These are phyloP conservation scores for Saturnispora besseyi DNA, from an alignment of 805 yeast genomes.

Conservation along the genomic window DNA sequence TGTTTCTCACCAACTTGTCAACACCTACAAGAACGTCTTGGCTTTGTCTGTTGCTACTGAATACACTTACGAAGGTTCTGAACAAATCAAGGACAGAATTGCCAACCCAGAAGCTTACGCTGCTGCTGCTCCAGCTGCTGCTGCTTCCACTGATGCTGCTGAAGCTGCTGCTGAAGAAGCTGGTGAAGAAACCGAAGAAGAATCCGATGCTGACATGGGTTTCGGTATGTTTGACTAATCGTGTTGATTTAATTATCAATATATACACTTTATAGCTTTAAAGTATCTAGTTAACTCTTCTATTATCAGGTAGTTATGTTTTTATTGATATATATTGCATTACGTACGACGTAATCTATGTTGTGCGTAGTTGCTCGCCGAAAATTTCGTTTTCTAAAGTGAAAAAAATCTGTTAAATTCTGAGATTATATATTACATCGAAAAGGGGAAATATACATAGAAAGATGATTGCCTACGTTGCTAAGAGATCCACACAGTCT, in stretches of 20 bases:
- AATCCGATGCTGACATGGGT: constrained; percentile 65
- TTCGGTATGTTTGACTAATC: constrained; percentile 96
- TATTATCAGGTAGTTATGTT: not conserved
- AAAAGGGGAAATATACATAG: not conserved
- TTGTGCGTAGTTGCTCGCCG: not conserved
- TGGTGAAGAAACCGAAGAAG: constrained; percentile 41
- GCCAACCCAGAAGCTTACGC: constrained; percentile 99
- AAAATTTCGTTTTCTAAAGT: not conserved
- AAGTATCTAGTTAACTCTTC: not conserved
- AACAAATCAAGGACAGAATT: constrained; percentile 97
- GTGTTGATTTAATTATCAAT: not conserved
- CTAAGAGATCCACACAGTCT: constrained; percentile 11
- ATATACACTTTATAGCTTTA: constrained; percentile 1
- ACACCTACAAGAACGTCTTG: constrained; percentile 98
- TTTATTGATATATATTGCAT: no score
- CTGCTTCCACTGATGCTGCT: constrained; percentile 47
- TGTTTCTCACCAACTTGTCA: constrained; percentile 96
- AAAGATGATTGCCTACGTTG: constrained; percentile 16
- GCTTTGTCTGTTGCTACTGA: constrained; percentile 98
- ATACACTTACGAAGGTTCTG: constrained; percentile 98
- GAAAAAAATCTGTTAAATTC: not conserved
- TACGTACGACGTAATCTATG: no score
- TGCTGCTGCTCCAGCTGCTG: constrained; percentile 97
- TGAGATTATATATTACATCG: not conserved
- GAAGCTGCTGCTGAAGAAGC: constrained; percentile 70